phyloP scores from a whole-genome alignment of 192 early-diverging fungal species.

The Backusella psychrophila region DNA sequence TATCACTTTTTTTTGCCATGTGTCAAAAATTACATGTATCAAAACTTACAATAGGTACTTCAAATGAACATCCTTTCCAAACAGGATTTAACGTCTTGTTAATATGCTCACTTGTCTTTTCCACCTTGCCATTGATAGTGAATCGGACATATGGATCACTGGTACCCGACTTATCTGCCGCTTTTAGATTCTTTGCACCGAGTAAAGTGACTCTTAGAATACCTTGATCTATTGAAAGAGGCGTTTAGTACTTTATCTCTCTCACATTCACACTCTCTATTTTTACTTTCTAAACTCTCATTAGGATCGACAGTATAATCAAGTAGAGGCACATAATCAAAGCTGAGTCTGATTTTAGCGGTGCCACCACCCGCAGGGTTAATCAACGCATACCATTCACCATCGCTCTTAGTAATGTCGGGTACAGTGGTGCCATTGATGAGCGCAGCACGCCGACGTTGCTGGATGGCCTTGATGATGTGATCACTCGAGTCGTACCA shows the following conservation, averaged over 20 bases:
- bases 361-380: background rate
- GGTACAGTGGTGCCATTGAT: background rate
- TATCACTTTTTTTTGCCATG: background rate
- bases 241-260: background rate
- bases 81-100: conserved; percentile 64
- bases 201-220: conserved; percentile 36
- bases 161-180: conserved; percentile 42
- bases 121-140: conserved; percentile 53
- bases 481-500: conserved; percentile 21
- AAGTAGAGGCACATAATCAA: conserved; percentile 27
- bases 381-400: conserved; percentile 29
- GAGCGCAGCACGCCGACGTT: background rate
- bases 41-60: conserved; percentile 32
- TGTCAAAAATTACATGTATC: background rate
- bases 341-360: conserved; percentile 29
- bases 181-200: conserved; percentile 29
- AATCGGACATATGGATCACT: conserved; percentile 67
- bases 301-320: conserved; percentile 26
- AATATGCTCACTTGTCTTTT: conserved; percentile 53
- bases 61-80: conserved; percentile 39
- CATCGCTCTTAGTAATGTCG: conserved; percentile 12
- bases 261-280: no score
- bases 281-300: conserved; percentile 38
- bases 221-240: conserved; percentile 34
- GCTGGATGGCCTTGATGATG: conserved; percentile 24